Conservation (phyloP, 2,329 filamentous ascomycete genomes). For the Fusarium siculi region DNA sequence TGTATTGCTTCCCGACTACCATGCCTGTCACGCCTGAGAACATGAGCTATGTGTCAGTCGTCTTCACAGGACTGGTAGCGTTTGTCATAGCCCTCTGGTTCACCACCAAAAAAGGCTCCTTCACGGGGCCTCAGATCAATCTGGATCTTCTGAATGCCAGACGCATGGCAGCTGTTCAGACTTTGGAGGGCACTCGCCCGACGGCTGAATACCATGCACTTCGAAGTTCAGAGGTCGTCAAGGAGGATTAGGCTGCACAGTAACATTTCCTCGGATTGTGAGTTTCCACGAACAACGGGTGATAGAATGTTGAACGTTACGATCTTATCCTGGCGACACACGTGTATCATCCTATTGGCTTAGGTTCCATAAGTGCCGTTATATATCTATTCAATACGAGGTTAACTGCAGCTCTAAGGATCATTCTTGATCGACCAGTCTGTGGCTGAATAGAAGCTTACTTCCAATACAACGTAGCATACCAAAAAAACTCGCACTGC, state of each 20-base stretch:
- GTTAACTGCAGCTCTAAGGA: neutral
- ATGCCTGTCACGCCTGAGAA: conserved; percentile 35
- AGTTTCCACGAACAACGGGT: neutral
- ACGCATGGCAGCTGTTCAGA: conserved; percentile 18
- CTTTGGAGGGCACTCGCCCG: neutral
- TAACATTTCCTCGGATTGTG: neutral
- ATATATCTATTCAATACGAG: neutral
- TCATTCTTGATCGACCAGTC: neutral
- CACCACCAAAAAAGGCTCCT: conserved; percentile 26
- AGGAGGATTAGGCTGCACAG: neutral
- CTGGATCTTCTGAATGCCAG: conserved; percentile 26
- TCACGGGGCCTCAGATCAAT: conserved; percentile 37
- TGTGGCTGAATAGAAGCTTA: neutral
- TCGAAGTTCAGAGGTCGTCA: neutral
- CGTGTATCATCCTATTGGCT: neutral
- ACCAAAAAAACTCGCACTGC: neutral
- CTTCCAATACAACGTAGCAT: neutral
- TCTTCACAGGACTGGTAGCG: conserved; percentile 21
- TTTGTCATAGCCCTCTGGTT: conserved; percentile 38
- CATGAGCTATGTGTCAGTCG: conserved; percentile 41
- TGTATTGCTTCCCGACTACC: conserved; percentile 35
- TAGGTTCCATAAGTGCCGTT: neutral
- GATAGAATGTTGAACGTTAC: neutral
- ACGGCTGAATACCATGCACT: conserved; percentile 1
- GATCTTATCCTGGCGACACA: neutral